Conservation (phyloP, 2,329 filamentous ascomycete genomes). For the Ascochyta koolunga region DNA sequence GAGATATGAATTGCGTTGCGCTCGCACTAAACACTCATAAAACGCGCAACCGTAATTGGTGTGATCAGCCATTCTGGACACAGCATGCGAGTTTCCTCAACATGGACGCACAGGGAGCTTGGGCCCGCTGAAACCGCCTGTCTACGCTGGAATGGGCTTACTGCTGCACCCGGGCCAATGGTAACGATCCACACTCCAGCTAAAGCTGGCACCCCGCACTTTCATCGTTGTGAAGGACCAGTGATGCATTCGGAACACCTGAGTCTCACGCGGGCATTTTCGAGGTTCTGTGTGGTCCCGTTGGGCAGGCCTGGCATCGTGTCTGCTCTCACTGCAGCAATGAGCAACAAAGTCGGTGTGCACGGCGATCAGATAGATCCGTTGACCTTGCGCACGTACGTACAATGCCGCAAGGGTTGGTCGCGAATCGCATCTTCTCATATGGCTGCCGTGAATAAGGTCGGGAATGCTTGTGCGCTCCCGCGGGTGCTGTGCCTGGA, state of each 20-base stretch:
- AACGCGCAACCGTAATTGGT: slow-evolving; percentile 12
- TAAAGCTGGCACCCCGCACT: slow-evolving; percentile 23
- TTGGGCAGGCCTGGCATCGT: background rate
- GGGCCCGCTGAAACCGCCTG: slow-evolving; percentile 7
- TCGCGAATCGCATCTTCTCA: slow-evolving; percentile 14
- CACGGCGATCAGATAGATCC: slow-evolving; percentile 14
- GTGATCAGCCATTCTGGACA: slow-evolving; percentile 18
- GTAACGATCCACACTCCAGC: slow-evolving; percentile 12
- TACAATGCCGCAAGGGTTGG: slow-evolving; percentile 12
- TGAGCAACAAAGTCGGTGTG: slow-evolving; percentile 14
- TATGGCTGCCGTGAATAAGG: slow-evolving; percentile 7
- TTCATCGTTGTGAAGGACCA: slow-evolving; percentile 18
- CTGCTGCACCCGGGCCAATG: slow-evolving; percentile 19
- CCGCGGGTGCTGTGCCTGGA: slow-evolving; percentile 16
- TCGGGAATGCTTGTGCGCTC: slow-evolving; percentile 19
- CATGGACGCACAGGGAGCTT: slow-evolving; percentile 20
- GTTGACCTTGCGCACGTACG: slow-evolving; percentile 19
- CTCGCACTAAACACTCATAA: slow-evolving; percentile 19
- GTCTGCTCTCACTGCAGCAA: background rate
- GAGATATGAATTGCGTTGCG: slow-evolving; percentile 8
- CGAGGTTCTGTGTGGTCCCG: background rate
- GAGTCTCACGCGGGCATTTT: slow-evolving; percentile 10
- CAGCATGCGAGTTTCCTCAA: slow-evolving; percentile 16
- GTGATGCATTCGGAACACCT: slow-evolving; percentile 16
- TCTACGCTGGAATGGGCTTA: slow-evolving; percentile 16